Evolutionary conservation across 2,329 filamentous ascomycete species (phyloP), one percentile per base, ranked within the genome.

Genomic region (Ustulina deusta): DNA sequence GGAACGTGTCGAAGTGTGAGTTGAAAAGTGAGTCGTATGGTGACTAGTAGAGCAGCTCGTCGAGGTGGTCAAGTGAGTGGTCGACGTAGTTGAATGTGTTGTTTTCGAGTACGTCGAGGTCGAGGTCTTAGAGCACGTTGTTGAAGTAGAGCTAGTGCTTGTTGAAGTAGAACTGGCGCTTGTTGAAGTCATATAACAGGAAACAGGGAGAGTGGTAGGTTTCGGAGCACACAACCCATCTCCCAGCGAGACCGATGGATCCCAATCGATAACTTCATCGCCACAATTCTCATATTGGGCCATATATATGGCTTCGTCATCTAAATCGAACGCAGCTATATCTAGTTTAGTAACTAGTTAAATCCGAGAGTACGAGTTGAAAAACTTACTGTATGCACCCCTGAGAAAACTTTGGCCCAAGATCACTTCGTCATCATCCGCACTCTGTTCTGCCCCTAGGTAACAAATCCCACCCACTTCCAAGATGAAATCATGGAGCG

Each of bases 221-320:
- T 46, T 65, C 11, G 46, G 22, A 38, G 60, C 62, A 63, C 70
- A 71, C 4, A 55, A 22, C 2, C 70, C 70, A 6, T 61, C 27
- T 44, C 56, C 65, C 36, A 64, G 27, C 9, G 48, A 7, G 6
- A 46, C 32, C 7, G 38, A 57, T 3, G 60, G 20, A 42, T 69
- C 65, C 69, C 70, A 72, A 2, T 58, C 44, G 25, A 70, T 22
- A 20, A 69, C 7, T 22, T 65, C 3, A n/a, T 69, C 66, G 17
- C 69, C 71, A 29, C 71, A 73, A 36, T 72, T 65, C 42, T 67
- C 60, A 42, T 70, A 73, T 46, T 73, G 72, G 10, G 72, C 72
- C 57, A 73, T 61, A 20, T 67, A 72, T 15, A 73, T 69, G 6
- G 60, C 20, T 11, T 69, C 46, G 1, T 62, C 20, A 27, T 73